These are phyloP conservation scores for Phytopythium litorale DNA, from an alignment of 352 stramenopile genomes.

Conservation along the genomic window DNA sequence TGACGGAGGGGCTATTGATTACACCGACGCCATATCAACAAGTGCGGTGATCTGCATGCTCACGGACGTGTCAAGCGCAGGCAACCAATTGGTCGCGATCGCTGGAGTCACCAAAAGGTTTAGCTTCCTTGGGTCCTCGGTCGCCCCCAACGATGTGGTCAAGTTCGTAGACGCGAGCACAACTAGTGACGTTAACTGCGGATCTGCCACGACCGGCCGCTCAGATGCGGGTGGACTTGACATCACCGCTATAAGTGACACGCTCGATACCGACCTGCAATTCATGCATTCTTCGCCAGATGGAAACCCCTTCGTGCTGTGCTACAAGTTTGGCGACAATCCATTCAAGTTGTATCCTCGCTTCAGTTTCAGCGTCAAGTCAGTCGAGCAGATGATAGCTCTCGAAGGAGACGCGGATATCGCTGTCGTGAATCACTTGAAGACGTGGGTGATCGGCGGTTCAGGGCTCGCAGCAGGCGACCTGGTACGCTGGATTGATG, in stretches of 20 bases:
- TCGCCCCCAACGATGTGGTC: conserved; percentile 37
- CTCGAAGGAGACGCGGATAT: conserved; percentile 27
- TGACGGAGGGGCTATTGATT: conserved; percentile 48
- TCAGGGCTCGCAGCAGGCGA: conserved; percentile 36
- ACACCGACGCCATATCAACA: conserved; percentile 26
- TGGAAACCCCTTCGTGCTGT: conserved; percentile 39
- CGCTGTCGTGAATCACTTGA: conserved; percentile 47
- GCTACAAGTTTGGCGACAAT: conserved; percentile 70
- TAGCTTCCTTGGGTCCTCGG: conserved; percentile 34
- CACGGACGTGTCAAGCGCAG: conserved; percentile 29
- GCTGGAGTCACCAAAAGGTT: conserved; percentile 47
- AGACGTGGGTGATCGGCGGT: conserved; percentile 47
- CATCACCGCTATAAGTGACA: conserved; percentile 19
- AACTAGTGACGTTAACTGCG: conserved; percentile 52
- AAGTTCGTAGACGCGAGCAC: conserved; percentile 67
- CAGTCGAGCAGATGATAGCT: conserved; percentile 28
- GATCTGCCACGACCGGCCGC: conserved; percentile 21
- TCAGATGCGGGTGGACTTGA: conserved; percentile 51
- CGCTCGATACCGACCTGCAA: conserved; percentile 19
- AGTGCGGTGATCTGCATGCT: conserved; percentile 33
- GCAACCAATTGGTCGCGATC: conserved; percentile 46
- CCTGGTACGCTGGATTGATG: conserved; percentile 53
- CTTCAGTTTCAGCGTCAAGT: conserved; percentile 50
- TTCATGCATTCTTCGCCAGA: conserved; percentile 46
- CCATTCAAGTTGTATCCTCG: conserved; percentile 57